These are phyloP conservation scores for Nannizziopsis barbatae DNA, from an alignment of 2,329 filamentous ascomycete genomes.

Conservation along the genomic window DNA sequence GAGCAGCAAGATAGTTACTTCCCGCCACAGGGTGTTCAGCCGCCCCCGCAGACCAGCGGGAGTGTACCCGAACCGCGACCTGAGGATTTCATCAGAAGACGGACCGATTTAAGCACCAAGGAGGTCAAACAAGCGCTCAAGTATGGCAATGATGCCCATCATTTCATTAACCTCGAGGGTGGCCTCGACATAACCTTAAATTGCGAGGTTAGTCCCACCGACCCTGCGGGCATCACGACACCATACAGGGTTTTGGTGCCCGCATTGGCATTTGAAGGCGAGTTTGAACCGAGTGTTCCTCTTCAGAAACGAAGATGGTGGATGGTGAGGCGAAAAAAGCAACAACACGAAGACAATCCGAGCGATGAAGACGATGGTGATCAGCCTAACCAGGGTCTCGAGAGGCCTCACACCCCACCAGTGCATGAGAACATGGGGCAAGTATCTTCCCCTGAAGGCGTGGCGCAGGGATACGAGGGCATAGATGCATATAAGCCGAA, in stretches of 20 bases:
- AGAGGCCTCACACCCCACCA: conserved; percentile 5
- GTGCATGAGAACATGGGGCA: conserved; percentile 5
- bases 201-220: conserved; percentile 72
- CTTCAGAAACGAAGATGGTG: conserved; percentile 31
- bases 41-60: conserved; percentile 7
- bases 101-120: conserved; percentile 56
- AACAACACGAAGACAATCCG: conserved; percentile 2
- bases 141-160: conserved; percentile 43
- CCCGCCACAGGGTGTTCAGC: conserved; percentile 17
- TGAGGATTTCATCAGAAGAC: conserved; percentile 52
- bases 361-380: conserved; percentile 9
- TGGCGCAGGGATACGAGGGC: conserved; percentile 21
- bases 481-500: conserved; percentile 25
- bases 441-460: conserved; percentile 7
- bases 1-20: conserved; percentile 28
- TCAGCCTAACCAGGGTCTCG: conserved; percentile 6
- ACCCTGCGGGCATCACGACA: conserved; percentile 76
- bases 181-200: conserved; percentile 82
- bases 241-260: conserved; percentile 83
- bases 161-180: conserved; percentile 61
- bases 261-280: conserved; percentile 48
- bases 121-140: conserved; percentile 48
- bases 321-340: conserved; percentile 22
- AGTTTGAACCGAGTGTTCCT: conserved; percentile 28
- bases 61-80: conserved; percentile 24